Conservation (phyloP, 139 green algal species). For the Dunaliella sp. region DNA sequence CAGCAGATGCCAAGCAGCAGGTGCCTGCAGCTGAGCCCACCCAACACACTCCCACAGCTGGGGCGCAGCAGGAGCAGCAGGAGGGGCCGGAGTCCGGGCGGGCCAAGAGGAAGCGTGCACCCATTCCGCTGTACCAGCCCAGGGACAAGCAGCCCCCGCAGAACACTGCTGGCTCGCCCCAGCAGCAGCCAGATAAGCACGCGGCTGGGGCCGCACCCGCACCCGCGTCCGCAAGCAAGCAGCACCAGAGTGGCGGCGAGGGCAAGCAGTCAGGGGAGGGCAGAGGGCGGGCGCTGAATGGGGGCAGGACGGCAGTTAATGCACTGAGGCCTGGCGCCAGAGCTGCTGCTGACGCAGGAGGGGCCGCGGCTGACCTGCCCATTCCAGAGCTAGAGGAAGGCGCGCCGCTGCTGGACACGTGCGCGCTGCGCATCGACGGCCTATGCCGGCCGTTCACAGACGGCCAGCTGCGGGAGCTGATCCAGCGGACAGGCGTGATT, state of each 20-base stretch:
- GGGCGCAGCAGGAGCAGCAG: background rate
- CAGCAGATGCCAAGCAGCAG: background rate
- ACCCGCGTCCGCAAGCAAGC: background rate
- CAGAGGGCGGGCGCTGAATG: background rate
- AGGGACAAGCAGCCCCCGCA: background rate
- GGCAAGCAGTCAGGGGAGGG: background rate
- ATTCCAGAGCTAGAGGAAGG: background rate
- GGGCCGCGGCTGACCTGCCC: background rate
- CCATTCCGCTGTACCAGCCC: constrained; percentile 9
- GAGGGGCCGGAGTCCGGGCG: background rate
- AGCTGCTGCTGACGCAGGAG: background rate
- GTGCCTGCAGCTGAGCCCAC: background rate
- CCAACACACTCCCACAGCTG: background rate
- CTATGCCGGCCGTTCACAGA: constrained; percentile 81
- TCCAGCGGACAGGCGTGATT: constrained; percentile 52
- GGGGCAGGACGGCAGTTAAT: background rate
- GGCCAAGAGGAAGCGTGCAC: background rate
- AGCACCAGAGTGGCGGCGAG: constrained; percentile 4
- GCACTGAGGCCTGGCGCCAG: background rate
- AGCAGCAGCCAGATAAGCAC: background rate
- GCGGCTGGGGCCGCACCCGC: background rate
- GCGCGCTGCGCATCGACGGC: constrained; percentile 70
- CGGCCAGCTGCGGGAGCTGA: constrained; percentile 41
- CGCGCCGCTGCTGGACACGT: background rate
- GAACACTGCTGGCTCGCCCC: background rate